Evolutionary conservation across 2,329 filamentous ascomycete genomes (phyloP).

Genomic region (Akanthomyces lecanii): DNA sequence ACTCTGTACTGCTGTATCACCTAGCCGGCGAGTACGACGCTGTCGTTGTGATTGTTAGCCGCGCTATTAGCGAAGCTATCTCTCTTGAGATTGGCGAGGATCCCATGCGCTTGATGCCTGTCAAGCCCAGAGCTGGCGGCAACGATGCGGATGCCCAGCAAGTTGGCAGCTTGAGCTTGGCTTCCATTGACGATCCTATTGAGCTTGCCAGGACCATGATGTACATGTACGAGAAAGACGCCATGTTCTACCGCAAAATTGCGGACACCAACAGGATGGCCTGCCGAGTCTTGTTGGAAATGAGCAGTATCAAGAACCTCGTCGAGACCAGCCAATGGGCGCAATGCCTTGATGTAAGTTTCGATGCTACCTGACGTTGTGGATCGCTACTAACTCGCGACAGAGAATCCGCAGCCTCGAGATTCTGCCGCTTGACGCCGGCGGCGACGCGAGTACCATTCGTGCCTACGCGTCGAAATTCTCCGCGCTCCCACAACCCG

Average conservation of each 20-base stretch:
- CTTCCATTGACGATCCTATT: conserved; percentile 56
- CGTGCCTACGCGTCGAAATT: conserved; percentile 79
- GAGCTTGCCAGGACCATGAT: conserved; percentile 59
- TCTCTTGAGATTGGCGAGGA: conserved; percentile 81
- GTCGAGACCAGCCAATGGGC: conserved; percentile 55
- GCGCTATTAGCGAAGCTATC: conserved; percentile 83
- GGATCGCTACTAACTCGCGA: conserved; percentile 19
- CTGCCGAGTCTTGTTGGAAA: conserved; percentile 53
- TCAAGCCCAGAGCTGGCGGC: conserved; percentile 63
- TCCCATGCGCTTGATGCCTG: conserved; percentile 69
- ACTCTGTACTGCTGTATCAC: conserved; percentile 92
- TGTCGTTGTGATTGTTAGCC: conserved; percentile 86
- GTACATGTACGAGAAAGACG: conserved; percentile 57
- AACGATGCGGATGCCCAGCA: conserved; percentile 37
- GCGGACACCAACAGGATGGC: conserved; percentile 53
- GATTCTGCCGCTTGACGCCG: conserved; percentile 74
- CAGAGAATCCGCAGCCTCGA: conserved; percentile 70
- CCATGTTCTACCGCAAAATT: conserved; percentile 57
- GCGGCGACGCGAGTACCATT: conserved; percentile 72
- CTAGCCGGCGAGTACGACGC: conserved; percentile 92
- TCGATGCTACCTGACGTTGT: conserved; percentile 5
- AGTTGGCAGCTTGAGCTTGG: conserved; percentile 57
- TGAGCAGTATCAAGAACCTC: conserved; percentile 57
- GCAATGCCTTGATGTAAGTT: conserved; percentile 53
- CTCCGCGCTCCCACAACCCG: conserved; percentile 69